These are phyloP conservation scores for Rauvolfia tetraphylla DNA, from an alignment of 257 asterid species.

Conservation along the genomic window DNA sequence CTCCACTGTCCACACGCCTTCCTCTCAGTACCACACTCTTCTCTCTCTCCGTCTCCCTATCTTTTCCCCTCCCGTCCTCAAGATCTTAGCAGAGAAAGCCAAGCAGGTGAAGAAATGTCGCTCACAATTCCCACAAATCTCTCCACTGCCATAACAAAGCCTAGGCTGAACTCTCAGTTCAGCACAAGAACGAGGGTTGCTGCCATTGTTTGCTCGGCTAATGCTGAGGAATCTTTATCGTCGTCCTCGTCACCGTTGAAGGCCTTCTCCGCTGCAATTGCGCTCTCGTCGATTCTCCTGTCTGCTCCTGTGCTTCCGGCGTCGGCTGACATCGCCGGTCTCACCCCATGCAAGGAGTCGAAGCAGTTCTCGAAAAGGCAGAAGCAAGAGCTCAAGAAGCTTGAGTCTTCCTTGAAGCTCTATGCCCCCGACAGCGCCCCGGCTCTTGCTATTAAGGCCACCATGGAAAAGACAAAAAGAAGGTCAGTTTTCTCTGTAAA, in stretches of 20 bases:
- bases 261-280: constrained; percentile 86
- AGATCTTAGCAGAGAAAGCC: too few species aligned
- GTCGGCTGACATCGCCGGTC: constrained; percentile 83
- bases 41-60: constrained; percentile 6
- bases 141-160: constrained; percentile 58
- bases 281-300: constrained; percentile 71
- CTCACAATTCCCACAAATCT: constrained; percentile 84
- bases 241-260: constrained; percentile 53
- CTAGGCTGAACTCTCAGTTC: constrained; percentile 42
- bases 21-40: too few species aligned
- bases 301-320: constrained; percentile 85
- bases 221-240: constrained; percentile 27
- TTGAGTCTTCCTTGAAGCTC: constrained; percentile 60
- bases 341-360: constrained; percentile 95
- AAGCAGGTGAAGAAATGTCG: too few species aligned
- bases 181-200: constrained; percentile 35
- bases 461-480: constrained; percentile 85
- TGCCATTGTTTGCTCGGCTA: constrained; percentile 56
- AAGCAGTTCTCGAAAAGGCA: constrained; percentile 91
- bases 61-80: too few species aligned
- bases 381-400: constrained; percentile 88
- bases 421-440: constrained; percentile 95
- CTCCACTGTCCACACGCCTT: constrained; percentile 27
- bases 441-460: constrained; percentile 92
- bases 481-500: too few species aligned